These are phyloP conservation scores for Nidularia sp. DNA, from an alignment of 768 basidiomycete species.

Conservation along the genomic window DNA sequence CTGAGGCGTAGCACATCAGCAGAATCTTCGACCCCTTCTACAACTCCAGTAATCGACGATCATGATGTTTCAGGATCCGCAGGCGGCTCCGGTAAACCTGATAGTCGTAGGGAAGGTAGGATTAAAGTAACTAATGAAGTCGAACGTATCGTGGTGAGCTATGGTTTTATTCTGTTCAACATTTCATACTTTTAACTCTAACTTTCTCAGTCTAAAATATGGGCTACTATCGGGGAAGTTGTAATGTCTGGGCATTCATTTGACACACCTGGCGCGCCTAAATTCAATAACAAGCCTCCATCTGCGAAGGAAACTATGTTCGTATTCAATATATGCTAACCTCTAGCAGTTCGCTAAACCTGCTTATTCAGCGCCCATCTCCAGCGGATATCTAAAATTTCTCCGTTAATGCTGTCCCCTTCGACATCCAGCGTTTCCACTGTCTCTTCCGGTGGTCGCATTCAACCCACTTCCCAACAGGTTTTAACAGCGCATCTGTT, in stretches of 20 bases:
- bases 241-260: slow-evolving; percentile 52
- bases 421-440: slow-evolving; percentile 51
- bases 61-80: too few relatives aligned
- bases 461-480: slow-evolving; percentile 59
- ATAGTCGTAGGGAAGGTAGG: slow-evolving; percentile 13
- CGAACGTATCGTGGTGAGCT: slow-evolving; percentile 59
- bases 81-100: too few relatives aligned
- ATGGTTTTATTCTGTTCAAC: neutral
- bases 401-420: slow-evolving; percentile 53
- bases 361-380: slow-evolving; percentile 44
- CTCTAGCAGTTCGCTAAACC: neutral
- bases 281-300: slow-evolving; percentile 23
- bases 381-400: slow-evolving; percentile 46
- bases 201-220: slow-evolving; percentile 56
- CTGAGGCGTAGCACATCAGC: too few relatives aligned
- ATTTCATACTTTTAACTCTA: neutral
- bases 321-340: slow-evolving; percentile 18
- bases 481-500: slow-evolving; percentile 69
- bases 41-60: too few relatives aligned
- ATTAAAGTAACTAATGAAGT: slow-evolving; percentile 57
- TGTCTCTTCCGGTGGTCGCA: slow-evolving; percentile 17
- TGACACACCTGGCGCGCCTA: slow-evolving; percentile 14
- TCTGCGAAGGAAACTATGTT: slow-evolving; percentile 62
- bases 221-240: slow-evolving; percentile 61
- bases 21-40: too few relatives aligned